These are phyloP conservation scores for Penicillium waksmanii DNA, from an alignment of 495 filamentous ascomycete species.

Conservation along the genomic window DNA sequence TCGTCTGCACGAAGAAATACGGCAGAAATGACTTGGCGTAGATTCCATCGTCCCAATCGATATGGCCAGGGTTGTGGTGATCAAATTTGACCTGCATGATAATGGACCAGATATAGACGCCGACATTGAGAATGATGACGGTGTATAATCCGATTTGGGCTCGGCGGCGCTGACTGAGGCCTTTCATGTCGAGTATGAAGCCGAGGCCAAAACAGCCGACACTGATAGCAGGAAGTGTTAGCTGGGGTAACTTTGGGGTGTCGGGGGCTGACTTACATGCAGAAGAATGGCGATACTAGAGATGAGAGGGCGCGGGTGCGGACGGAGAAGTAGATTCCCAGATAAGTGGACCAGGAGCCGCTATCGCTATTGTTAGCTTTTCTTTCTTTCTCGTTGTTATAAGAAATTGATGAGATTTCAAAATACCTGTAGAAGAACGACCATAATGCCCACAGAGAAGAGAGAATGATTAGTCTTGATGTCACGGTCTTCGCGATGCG, in stretches of 20 bases:
- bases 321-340: constrained; percentile 36
- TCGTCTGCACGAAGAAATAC: constrained; percentile 39
- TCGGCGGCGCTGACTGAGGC: constrained; percentile 32
- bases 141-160: constrained; percentile 35
- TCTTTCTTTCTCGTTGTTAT: not conserved
- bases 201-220: constrained; percentile 39
- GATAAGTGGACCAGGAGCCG: constrained; percentile 33
- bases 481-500: constrained; percentile 35
- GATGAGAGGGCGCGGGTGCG: constrained; percentile 36
- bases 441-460: constrained; percentile 34
- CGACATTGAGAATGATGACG: constrained; percentile 33
- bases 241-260: not conserved
- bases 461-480: constrained; percentile 33
- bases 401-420: not conserved
- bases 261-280: constrained; percentile 25
- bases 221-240: constrained; percentile 6
- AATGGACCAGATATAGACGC: constrained; percentile 38
- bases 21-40: constrained; percentile 34
- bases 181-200: constrained; percentile 37
- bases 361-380: constrained; percentile 19
- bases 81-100: constrained; percentile 34
- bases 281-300: constrained; percentile 37
- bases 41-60: constrained; percentile 31
- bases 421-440: constrained; percentile 37
- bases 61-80: constrained; percentile 28